Conservation (phyloP, 768 basidiomycete species). For the Vishniacozyma victoriae region DNA sequence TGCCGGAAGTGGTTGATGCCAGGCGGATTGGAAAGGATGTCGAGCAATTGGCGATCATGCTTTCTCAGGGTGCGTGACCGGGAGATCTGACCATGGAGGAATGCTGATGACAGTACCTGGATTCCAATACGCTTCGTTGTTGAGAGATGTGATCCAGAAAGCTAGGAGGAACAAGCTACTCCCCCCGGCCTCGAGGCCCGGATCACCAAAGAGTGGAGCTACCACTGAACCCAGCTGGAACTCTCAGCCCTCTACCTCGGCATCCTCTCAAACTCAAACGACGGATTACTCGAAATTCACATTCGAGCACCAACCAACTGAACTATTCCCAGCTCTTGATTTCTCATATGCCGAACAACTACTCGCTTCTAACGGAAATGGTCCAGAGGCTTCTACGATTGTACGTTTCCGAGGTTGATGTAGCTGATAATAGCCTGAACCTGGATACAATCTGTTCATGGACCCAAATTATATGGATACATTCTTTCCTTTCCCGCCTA, state of each 20-base stretch:
- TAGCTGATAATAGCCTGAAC: no score
- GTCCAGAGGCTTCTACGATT: background rate
- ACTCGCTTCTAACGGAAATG: conserved; percentile 15
- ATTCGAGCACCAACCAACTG: no score
- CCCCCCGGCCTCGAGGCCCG: conserved; percentile 26
- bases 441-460: no score
- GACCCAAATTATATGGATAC: no score
- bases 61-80: conserved; percentile 19
- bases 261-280: no score
- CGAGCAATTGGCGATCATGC: conserved; percentile 21
- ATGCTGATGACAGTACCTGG: conserved; percentile 24
- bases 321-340: conserved; percentile 16
- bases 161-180: conserved; percentile 29
- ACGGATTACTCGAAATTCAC: no score
- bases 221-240: no score
- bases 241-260: no score
- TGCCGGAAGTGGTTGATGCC: conserved; percentile 28
- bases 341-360: conserved; percentile 35
- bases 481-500: no score
- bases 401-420: background rate
- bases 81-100: background rate
- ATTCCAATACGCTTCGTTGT: conserved; percentile 31
- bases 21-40: conserved; percentile 33
- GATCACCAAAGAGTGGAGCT: no score
- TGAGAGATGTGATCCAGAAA: conserved; percentile 28